Base-by-base conservation (phyloP, 2,329 filamentous ascomycete genomes). In the Fusarium oxysporum region DNA sequence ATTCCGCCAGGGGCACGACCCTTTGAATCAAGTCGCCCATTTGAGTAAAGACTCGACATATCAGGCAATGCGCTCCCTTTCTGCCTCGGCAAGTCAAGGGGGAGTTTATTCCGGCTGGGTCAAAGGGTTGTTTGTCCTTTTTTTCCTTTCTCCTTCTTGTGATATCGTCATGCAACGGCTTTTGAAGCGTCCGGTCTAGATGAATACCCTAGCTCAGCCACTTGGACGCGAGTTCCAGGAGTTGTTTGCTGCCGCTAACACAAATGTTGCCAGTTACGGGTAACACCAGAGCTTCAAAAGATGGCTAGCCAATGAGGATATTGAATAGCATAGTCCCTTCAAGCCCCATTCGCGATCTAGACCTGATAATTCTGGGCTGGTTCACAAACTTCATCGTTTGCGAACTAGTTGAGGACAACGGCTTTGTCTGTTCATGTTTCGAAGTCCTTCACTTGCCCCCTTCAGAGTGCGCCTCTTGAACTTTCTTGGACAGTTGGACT, bases 1-100 rank as follows among this genome's bases (percentile, higher is more conserved):
- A 68, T 74, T 67, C 38, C 68, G 65, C 70, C 72, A 48, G 57
- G 65, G 58, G 41, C 61, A 60, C 37, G 37, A 73, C 57, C 56
- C 61, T 71, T 68, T 57, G 70, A 67, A 62, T 71, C 56, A 56
- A 53, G 65, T 58, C 48, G 45, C 70, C 50, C 41, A 48, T 70
- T 66, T 67, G 43, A 56, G 70, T 62, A 62, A 70, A 54, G 37
- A 28, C 45, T 30, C 16, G 56, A 54, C 66, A 70, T 33, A 60
- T 71, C 70, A 63, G 54, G 61, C 35, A 62, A 67, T 25, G 48
- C 30, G 40, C 38, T 70, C 40, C 55, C 55, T 72, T 70, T 51
- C 37, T 56, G 21, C 68, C 70, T 63, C 62, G 43, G 70, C 47
- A 56, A 21, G 37, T 47, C 70, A 55, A 62, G 59, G 56, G 66